Evolutionary conservation across 108 stramenopile species (phyloP).

Genomic region (Cyclotella choctawhatcheeana): DNA sequence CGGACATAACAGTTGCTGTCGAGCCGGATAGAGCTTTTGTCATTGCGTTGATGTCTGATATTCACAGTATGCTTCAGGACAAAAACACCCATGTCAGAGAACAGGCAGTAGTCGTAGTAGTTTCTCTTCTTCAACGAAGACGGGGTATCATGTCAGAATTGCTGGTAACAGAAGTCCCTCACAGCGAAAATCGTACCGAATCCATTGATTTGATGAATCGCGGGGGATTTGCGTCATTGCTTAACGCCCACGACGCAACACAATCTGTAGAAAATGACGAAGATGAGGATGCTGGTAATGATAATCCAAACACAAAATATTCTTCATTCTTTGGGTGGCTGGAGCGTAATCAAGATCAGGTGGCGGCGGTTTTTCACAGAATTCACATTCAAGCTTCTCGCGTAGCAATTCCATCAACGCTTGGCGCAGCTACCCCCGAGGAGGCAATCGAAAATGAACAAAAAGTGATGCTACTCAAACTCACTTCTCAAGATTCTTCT

Average conservation of each 20-base stretch:
- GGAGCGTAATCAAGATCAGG: constrained; percentile 63
- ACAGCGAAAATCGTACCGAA: constrained; percentile 59
- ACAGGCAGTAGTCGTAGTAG: constrained; percentile 66
- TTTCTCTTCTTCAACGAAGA: constrained; percentile 68
- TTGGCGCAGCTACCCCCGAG: constrained; percentile 60
- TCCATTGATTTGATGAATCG: constrained; percentile 84
- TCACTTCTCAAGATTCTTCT: constrained; percentile 70
- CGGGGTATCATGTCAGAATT: constrained; percentile 76
- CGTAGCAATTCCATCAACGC: constrained; percentile 55
- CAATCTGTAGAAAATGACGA: constrained; percentile 55
- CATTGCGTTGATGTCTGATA: constrained; percentile 72
- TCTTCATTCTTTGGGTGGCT: constrained; percentile 87
- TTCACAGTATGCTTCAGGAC: constrained; percentile 66
- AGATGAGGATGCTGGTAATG: constrained; percentile 1
- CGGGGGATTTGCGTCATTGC: constrained; percentile 83
- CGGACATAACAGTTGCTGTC: constrained; percentile 63
- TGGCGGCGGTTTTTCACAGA: constrained; percentile 73
- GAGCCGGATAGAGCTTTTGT: constrained; percentile 77
- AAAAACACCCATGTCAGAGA: constrained; percentile 60
- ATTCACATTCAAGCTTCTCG: constrained; percentile 60
- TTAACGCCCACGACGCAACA: constrained; percentile 79
- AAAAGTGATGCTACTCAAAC: constrained; percentile 67
- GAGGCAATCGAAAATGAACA: constrained; percentile 86
- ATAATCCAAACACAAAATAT: constrained; percentile 58
- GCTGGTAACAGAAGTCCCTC: constrained; percentile 69